Base-by-base conservation (phyloP, 2,329 filamentous ascomycete species). In the Exophiala lecanii-corni region DNA sequence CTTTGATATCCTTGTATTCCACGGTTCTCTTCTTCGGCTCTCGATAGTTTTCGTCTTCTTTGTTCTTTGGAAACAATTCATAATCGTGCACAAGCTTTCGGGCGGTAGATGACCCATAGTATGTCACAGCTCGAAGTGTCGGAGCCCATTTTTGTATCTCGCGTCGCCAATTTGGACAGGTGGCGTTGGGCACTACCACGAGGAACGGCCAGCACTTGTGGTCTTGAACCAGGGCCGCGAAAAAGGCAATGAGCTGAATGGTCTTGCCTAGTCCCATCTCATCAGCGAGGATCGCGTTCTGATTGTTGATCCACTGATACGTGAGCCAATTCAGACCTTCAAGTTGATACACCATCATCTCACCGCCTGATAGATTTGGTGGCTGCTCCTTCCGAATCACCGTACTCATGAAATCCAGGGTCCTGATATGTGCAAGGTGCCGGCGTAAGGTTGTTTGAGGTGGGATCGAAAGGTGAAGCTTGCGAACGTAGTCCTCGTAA, bases 221-320 rank as follows among this genome's bases (percentile, higher is more conserved):
- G 39, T 82, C 75, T 48, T 84, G 74, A 17, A 84, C 74, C 26
- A 97, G 67, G 1, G 83, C 81, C 1, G 86, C 81, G 47, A 97
- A 75, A 50, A 95, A 78, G 2, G 82, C 79, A 47, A 97, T 85
- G 39, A 96, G 81, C 61, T 98, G 92, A 21, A 98, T 87, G 0
- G 92, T 98, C 69, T 98, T 98, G 21, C 92, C 92, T 2, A 98
- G 77, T 30, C 92, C 92, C 92, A 98, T 98, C 61, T 98, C 92
- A 59, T 98, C 92, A 0, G 92, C 92, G 5, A 97, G 76, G 45
- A 97, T 91, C 19, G 89, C 85, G 57, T 92, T 97, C 59, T 86
- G 82, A 54, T 82, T 75, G 38, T 78, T 73, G 57, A 89, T 85
- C 72, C 87, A 97, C 59, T 92, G 92, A 62, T 86, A 89, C 46